Conservation (phyloP, 148 eudicot species). For the Camellia granthamiana region DNA sequence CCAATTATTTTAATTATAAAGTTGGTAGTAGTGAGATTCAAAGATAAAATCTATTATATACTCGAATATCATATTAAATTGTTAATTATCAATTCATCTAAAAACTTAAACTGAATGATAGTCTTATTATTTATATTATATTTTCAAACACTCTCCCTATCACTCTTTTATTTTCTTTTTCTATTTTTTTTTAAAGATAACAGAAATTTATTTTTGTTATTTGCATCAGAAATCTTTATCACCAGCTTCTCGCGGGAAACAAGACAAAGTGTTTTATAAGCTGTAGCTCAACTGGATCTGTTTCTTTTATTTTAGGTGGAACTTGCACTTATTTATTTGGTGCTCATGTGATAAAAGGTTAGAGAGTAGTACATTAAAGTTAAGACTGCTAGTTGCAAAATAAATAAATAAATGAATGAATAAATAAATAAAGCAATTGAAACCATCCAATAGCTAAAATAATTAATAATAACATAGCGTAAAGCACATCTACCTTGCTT, state of each 20-base stretch:
- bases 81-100: too few species aligned
- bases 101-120: too few species aligned
- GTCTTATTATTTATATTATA: too few species aligned
- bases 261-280: constrained; percentile 12
- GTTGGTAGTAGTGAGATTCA: too few species aligned
- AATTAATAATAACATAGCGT: background rate
- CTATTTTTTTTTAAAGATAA: too few species aligned
- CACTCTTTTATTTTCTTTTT: too few species aligned
- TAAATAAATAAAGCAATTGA: background rate
- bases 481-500: background rate
- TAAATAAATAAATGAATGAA: too few species aligned
- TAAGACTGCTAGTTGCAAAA: background rate
- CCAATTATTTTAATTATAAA: too few species aligned
- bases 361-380: background rate
- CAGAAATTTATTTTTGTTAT: background rate
- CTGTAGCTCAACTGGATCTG: constrained; percentile 11
- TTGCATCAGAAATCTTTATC: background rate
- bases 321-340: background rate
- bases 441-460: background rate
- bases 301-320: background rate
- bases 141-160: too few species aligned
- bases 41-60: too few species aligned
- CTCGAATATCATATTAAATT: too few species aligned
- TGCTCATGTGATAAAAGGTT: constrained; percentile 10
- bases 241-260: constrained; percentile 14